Base-by-base conservation (phyloP, 768 basidiomycete genomes). In the Lentinula sp. region DNA sequence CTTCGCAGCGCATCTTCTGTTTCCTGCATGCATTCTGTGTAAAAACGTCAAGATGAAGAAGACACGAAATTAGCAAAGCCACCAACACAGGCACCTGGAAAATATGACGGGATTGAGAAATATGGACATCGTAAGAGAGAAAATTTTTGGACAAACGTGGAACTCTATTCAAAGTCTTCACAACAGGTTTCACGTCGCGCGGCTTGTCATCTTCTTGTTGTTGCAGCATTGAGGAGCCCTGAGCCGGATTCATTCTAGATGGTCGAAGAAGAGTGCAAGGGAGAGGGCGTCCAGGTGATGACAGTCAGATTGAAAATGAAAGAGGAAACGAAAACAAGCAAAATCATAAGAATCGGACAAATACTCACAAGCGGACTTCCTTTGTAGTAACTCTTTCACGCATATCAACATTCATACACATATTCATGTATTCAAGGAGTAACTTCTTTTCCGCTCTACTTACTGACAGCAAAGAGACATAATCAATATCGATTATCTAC, bases 1-100 rank as follows among this genome's bases (percentile, higher is more conserved):
- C 94, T 72, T 95, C 93, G 70, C 95, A 98, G 66, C 94, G 82
- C 95, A 97, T 97, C 77, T 97, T 97, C 79, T 95, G 94, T 69
- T 93, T 91, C 66, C 95, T 81, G 73, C 95, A 96, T 16, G 93
- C 91, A 85, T 95, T 95, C 93, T 95, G 64, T 41, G 23, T 37
- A 4, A 72, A 66, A 69, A 63, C 62, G 51, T 61, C 35, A 52
- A 58, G 15, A 60, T 39, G 36, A 49, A 51, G 41, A 62, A 51
- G 33, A 61, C 35, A 7, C 36, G 28, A 8, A 28, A 20, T 45
- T 15, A 41, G 36, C 50, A 35, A 6, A 48, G 16, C 41, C 33
- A 78, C 84, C 73, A 73, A 93, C 91, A 68, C 91, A 93, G 60
- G 91, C 91, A 69, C 91, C 91, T 93, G 68, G 20, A 68, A 50